These are phyloP conservation scores for Acanthamoeba triangularis DNA, from an alignment of 208 protist genomes.

Conservation along the genomic window DNA sequence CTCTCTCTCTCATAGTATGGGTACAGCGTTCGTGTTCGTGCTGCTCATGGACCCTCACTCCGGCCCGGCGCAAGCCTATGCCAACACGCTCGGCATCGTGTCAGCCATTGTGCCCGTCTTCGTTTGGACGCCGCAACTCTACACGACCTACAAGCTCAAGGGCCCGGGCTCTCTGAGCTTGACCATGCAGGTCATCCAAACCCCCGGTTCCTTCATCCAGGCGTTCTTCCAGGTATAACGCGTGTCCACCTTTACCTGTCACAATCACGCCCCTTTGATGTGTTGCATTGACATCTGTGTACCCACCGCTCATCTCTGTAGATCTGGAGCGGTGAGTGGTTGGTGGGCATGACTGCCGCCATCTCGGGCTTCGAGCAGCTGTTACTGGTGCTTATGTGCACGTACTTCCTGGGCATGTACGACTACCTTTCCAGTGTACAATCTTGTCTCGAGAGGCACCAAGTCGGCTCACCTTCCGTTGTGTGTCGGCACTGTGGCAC, in stretches of 20 bases:
- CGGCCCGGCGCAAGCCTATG: not conserved
- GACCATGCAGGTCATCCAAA: conserved; percentile 66
- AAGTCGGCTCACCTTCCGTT: too few relatives aligned
- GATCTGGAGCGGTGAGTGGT: conserved; percentile 18
- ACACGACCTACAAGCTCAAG: conserved; percentile 65
- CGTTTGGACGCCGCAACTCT: conserved; percentile 63
- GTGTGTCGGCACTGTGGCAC: not conserved
- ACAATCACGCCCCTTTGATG: not conserved
- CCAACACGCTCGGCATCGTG: conserved; percentile 39
- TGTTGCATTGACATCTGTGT: not conserved
- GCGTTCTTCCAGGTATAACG: conserved; percentile 25
- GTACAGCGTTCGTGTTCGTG: not conserved
- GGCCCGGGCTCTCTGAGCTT: conserved; percentile 55
- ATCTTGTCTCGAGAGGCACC: not conserved
- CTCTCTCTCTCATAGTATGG: not conserved
- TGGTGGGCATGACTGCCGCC: conserved; percentile 66
- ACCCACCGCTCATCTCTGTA: not conserved
- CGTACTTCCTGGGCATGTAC: conserved; percentile 31
- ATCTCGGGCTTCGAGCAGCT: conserved; percentile 43
- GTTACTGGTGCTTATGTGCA: conserved; percentile 22
- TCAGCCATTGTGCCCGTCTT: conserved; percentile 53
- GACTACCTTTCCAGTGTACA: not conserved
- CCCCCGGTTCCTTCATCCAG: conserved; percentile 59
- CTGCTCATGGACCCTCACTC: not conserved
- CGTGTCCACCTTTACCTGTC: too few relatives aligned